These are phyloP conservation scores for Rhynchospora pubera DNA, from an alignment of 176 grass and related monocot genomes.

Conservation along the genomic window DNA sequence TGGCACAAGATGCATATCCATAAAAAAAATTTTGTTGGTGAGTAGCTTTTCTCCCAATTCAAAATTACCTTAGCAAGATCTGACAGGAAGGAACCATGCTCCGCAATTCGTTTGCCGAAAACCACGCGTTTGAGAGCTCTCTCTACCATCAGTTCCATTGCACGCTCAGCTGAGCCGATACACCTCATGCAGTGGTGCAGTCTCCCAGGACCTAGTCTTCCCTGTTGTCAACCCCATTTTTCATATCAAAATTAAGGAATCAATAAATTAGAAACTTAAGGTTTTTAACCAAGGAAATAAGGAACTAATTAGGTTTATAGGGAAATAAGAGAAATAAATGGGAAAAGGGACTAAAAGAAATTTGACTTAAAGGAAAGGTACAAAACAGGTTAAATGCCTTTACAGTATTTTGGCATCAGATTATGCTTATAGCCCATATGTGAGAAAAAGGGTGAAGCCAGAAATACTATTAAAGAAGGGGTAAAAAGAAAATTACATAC, in stretches of 20 bases:
- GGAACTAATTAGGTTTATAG: background rate
- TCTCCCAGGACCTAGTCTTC: conserved; percentile 91
- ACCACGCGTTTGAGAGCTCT: conserved; percentile 70
- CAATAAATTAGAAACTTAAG: background rate
- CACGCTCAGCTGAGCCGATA: conserved; percentile 86
- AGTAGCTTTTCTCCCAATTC: background rate
- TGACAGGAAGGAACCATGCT: conserved; percentile 84
- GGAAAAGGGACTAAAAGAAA: background rate
- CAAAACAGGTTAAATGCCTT: background rate
- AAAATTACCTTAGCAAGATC: conserved; percentile 73
- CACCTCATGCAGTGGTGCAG: conserved; percentile 95
- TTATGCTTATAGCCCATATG: background rate
- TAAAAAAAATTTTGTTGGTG: background rate
- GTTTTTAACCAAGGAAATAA: too few relatives aligned
- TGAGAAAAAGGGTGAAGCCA: background rate
- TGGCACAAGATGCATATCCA: background rate
- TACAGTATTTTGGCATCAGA: background rate
- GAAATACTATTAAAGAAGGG: too few relatives aligned
- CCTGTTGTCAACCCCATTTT: conserved; percentile 33
- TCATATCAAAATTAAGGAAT: background rate
- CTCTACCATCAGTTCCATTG: conserved; percentile 72
- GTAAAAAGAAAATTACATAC: too few relatives aligned
- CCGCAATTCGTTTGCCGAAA: conserved; percentile 77
- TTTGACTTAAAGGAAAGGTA: background rate
- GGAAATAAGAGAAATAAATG: background rate